Evolutionary conservation across 108 stramenopile genomes (phyloP), one percentile per base, ranked within the genome.

Genomic region (Pseudonitzschia multiseries): DNA sequence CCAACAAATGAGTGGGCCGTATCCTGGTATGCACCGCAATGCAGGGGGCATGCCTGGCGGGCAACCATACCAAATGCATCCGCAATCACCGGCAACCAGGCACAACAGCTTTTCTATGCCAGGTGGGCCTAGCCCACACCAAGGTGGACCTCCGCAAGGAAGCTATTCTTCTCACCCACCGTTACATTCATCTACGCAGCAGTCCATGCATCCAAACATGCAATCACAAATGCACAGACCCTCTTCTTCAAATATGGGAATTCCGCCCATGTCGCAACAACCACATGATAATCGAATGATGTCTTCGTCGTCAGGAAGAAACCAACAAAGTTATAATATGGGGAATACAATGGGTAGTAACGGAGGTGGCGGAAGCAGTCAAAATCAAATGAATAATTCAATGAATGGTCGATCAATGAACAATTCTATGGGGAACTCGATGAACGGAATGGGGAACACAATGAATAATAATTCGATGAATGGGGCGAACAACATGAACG

Each of bases 121-220:
- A 3, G 66, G 66, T 43, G 66, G 66, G 6, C 66, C 66, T 44
- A 44, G 43, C 43, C 61, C 61, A 62, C 71, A 69, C 68, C 52
- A 69, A 36, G 75, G 68, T 14, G 69, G 69, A 9, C 75, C 75
- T 28, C 66, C 66, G 2, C 75, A 72, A 54, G 68, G 59, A 28
- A 69, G 73, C 52, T 77, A 72, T 71, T 74, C 69, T 27, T 71
- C 70, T 14, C 81, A 79, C 33, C 80, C 77, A 24, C 81, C 80
- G 8, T 61, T 84, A 77, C 84, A 80, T 59, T 81, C 84, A 21
- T 73, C 71, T 14, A 74, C 74, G n/a, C 65, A 71, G 26, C 80
- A 77, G 61, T 74, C 69, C 29, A 83, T 83, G 73, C 84, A 81
- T 43, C 80, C 80, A 46, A 77, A 78, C 66, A 82, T 84, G 82